Evolutionary conservation across 352 stramenopile genomes (phyloP), one percentile per base, ranked within the genome.

Genomic region (Phytophthora pseudosyringae): DNA sequence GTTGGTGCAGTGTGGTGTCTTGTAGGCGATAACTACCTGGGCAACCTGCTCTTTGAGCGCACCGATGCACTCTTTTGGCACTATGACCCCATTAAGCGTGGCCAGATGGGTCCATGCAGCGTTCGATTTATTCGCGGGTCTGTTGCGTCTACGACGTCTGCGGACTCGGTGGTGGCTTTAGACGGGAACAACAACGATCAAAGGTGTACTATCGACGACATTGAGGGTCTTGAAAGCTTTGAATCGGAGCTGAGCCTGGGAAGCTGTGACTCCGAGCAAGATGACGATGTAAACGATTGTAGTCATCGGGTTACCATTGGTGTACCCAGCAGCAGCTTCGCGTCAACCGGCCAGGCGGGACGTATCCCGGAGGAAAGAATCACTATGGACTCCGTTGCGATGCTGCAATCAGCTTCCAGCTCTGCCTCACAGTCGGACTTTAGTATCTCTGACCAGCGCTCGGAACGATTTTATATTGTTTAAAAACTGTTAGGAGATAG

Each of bases 1-100:
- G 38, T 25, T 31, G 26, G n/a, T 48, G 9, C 28, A 82, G 74
- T 82, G 70, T 82, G 74, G 74, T 82, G 70, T 45, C 52, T 82
- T 45, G 70, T 77, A 51, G 74, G 74, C 11, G 71, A 77, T 32
- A 82, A 82, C 38, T 77, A 73, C 50, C 21, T 76, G 11, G 74
- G 74, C 9, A 79, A 79, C 32, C 46, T 66, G 32, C 38, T 82
- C 15, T 79, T 77, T 45, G 73, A 82, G 57, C 63, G 63, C 43
- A 66, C 59, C 0, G 71, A 82, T 53, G 64, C 61, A 10, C 71
- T 82, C 39, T 76, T 82, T 29, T 82, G 74, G 74, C 64, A 79
- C 38, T 82, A 77, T 18, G 74, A 78, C 31, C 69, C 69, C 5
- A 71, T 70, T 11, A 73, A 73, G 18, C 66, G 66, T 13, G 66